Evolutionary conservation across 225 moss, liverwort and hornwort genomes (phyloP), one percentile per base, ranked within the genome.

Genomic region (Polytrichum commune): DNA sequence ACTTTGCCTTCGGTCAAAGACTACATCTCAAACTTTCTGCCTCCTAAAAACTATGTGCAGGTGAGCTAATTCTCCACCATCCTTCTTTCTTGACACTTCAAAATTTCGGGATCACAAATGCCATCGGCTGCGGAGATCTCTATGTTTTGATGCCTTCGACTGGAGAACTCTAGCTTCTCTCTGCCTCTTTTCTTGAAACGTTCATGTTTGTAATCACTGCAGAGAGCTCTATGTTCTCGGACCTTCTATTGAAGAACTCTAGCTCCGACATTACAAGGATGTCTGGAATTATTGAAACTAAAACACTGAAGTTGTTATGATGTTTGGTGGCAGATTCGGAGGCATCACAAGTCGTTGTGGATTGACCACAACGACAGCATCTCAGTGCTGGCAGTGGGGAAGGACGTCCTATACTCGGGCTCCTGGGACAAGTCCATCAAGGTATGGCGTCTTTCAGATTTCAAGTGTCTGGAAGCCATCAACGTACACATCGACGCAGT

Each of bases 1-100:
- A 74, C 88, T 22, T 78, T 95, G 23, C 95, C 95, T 1, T 90
- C 82, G 0, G n/a, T 91, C 60, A 91, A 90, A 57, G 95, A 95
- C 79, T 93, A 83, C 72, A 79, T 95, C 28, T 19, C 72, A 22
- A 90, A 91, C 19, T 93, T 80, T 72, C 63, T 93, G 68, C 79
- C 91, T n/a, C 69, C 90, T 27, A 93, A 90, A 61, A 95, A 95
- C 55, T 91, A 93, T 57, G 77, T 86, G 30, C 85, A 77, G 82
- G 85, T 82, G 57, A 7, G 69, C 3, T n/a, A n/a, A 20, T 23
- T 56, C n/a, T 56, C 8, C 58, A 58, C 10, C 38, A 7, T 32
- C 32, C 32, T 32, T 7, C 32, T 32, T 38, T 38, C 38, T 38
- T 10, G 38, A 13, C 10, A 38, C 35, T 38, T 38, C 13, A 10